phyloP scores from a whole-genome alignment of 768 basidiomycete genomes.

The Leccinum incarnatum region DNA sequence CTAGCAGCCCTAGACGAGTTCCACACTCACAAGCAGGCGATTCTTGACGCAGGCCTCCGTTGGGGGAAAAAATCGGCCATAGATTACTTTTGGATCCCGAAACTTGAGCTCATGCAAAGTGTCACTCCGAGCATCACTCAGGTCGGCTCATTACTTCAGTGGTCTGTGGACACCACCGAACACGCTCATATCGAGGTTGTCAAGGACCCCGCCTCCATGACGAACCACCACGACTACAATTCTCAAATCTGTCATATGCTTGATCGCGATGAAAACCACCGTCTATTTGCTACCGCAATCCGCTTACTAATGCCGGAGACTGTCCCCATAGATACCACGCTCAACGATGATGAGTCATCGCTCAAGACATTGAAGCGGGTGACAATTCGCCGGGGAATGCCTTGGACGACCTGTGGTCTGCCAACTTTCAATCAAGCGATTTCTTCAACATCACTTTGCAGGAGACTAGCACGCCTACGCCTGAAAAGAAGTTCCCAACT shows the following conservation, averaged over 20 bases:
- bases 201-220: too few relatives aligned
- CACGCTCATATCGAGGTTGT: too few relatives aligned
- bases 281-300: too few relatives aligned
- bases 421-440: not conserved
- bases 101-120: not conserved
- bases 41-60: not conserved
- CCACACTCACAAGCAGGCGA: not conserved
- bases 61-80: not conserved
- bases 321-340: too few relatives aligned
- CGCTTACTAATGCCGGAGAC: too few relatives aligned
- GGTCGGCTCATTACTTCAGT: not conserved
- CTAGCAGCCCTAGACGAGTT: not conserved
- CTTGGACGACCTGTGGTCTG: not conserved
- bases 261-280: too few relatives aligned
- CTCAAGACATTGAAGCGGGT: too few relatives aligned
- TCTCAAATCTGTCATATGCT: too few relatives aligned
- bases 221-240: too few relatives aligned
- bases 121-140: not conserved
- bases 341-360: too few relatives aligned
- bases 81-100: not conserved
- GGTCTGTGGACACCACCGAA: too few relatives aligned
- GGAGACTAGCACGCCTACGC: not conserved
- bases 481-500: not conserved
- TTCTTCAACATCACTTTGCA: not conserved
- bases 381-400: not conserved